Base-by-base conservation (phyloP, 805 yeast species). In the Metschnikowia continentalis region DNA sequence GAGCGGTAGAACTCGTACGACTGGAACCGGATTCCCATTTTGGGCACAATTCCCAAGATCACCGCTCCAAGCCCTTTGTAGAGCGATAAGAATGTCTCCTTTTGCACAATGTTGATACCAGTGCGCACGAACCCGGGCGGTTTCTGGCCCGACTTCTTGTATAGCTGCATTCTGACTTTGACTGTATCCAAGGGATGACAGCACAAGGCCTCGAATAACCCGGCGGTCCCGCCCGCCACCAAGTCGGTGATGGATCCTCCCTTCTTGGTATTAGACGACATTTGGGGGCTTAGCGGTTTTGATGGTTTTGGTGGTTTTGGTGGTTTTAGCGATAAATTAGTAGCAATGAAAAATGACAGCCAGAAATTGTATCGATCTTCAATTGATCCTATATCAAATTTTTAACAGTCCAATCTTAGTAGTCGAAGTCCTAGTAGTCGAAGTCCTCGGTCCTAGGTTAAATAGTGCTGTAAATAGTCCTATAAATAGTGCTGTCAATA, bases 111-210 rank as follows among this genome's bases (percentile, higher is more conserved):
- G 53, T 78, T 76, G 48, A 79, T 72, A 60, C 97, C 98, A 3
- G 98, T 92, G 47, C 75, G 78, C 53, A 90, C 63, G 63, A 92
- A 90, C 0, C 98, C 97, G 3, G 96, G 94, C 19, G 90, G 84
- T 66, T 86, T 88, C 44, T 79, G 77, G n/a, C 86, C 82, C 3
- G 79, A 69, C 65, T 84, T 85, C 64, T 82, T 81, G 66, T 86
- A 85, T 61, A 92, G 79, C 70, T 92, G 98, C 98, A 92, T 92
- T 66, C 98, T 83, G 55, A 92, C 99, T 71, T 92, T 92, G 67
- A 92, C 88, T 38, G 99, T 92, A 68, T 92, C 99, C 61, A 92
- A 79, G n/a, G 98, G 98, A 70, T 92, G 99, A 69, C 99, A 92
- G 68, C 92, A 84, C 56, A 94, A 77, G n/a, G 98, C 99, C 76